Percentiles rank a stretch among this genome's conserved stretches.
Conservation (phyloP, 2,329 filamentous ascomycete species). For the Trichoderma aggressivum region DNA sequence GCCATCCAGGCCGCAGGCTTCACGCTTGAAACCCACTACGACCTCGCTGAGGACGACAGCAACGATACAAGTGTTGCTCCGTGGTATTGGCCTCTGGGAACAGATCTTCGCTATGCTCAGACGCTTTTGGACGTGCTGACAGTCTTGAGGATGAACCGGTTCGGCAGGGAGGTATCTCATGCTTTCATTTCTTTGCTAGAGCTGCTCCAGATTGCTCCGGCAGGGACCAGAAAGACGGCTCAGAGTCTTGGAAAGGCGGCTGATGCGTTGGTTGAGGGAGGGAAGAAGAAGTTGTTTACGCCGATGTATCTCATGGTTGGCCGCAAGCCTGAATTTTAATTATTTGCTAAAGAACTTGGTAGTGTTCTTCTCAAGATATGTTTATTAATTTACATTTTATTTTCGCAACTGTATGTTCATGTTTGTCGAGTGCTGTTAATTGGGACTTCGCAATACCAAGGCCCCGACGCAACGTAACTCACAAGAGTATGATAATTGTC, state of each 20-base stretch:
- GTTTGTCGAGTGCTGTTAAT: neutral
- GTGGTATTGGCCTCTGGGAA: constrained; percentile 86
- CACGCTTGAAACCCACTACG: constrained; percentile 76
- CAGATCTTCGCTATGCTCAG: constrained; percentile 74
- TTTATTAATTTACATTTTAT: neutral
- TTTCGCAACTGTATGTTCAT: neutral
- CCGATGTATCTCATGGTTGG: constrained; percentile 95
- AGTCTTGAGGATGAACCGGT: constrained; percentile 78
- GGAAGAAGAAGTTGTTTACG: constrained; percentile 80
- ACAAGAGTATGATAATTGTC: neutral
- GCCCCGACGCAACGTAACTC: neutral
- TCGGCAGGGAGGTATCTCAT: constrained; percentile 68
- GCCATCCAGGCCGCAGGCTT: constrained; percentile 90
- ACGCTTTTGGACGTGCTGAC: constrained; percentile 70
- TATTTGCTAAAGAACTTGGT: neutral
- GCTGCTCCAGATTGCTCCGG: constrained; percentile 65
- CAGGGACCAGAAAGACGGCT: constrained; percentile 81
- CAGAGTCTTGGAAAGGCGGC: constrained; percentile 73
- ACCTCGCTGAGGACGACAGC: constrained; percentile 66
- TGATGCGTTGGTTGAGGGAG: constrained; percentile 79
- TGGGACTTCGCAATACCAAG: neutral
- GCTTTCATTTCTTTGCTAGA: constrained; percentile 71
- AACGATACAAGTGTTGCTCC: constrained; percentile 63
- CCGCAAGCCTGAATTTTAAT: constrained; percentile 60
- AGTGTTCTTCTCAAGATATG: neutral